Base-by-base conservation (phyloP, 352 stramenopile species). In the Phytophthora palmivora region DNA sequence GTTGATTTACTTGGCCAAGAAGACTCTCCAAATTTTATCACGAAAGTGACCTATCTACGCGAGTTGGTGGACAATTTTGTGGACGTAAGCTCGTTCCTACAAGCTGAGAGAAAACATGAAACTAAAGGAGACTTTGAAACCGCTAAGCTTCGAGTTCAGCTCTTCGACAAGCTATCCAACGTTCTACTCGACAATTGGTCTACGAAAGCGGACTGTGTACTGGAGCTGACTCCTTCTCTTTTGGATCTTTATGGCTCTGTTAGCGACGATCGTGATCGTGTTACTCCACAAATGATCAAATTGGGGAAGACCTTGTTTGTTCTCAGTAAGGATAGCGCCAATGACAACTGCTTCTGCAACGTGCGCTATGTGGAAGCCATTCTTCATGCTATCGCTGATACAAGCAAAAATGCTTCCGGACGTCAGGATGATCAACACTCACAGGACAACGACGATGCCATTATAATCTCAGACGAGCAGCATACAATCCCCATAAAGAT, bases 241-340 rank as follows among this genome's bases (percentile, higher is more conserved):
- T 54, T 89, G 6, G 58, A 79, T 21, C 33, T 92, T 12, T 88
- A 74, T 34, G 21, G 36, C 11, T 30, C 16, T 19, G 33, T 30
- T 4, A 26, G 26, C 0, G 45, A 59, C 10, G 54, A 61, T 10
- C 34, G 32, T 54, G 60, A 42, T 21, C n/a, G 18, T 21, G 38
- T 46, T 6, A 50, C 9, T 3, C 18, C 47, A 3, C 63, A 73
- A 6, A 36, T 87, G 0, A 52, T 78, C 6, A 61, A 61, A 14
- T 43, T 90, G 1, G 74, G 73, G 4, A 94, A 94, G 47, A 63
- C 66, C 12, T 67, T 92, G 4, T 94, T 94, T 48, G 68, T 91
- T 26, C 59, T 91, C 28, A 92, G 82, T 54, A 94, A 94, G 43
- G 79, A 92, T 8, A 80, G 70, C 15, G 39, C 28, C 1, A 91